A percentile compares a stretch with the other conserved stretches of the same genome.
These are phyloP conservation scores for Detonula confervacea DNA, from an alignment of 352 stramenopile genomes.

Conservation along the genomic window DNA sequence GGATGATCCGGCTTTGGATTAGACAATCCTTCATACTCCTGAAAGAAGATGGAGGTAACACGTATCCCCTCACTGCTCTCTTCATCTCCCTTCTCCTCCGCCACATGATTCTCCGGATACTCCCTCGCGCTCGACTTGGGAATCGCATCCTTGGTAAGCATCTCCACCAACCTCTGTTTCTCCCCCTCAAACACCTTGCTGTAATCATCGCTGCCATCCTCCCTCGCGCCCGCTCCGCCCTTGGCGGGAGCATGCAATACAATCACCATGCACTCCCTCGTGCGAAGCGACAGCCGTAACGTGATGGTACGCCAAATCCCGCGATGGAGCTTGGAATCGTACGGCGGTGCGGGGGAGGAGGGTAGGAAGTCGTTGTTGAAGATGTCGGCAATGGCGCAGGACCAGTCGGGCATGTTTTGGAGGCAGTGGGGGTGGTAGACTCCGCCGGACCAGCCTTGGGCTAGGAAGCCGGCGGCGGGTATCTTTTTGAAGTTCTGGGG, in stretches of 20 bases:
- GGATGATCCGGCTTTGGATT: conserved; percentile 90
- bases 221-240: conserved; percentile 53
- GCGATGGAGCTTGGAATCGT: conserved; percentile 67
- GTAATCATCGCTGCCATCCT: conserved; percentile 59
- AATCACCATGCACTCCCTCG: conserved; percentile 73
- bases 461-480: conserved; percentile 72
- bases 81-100: conserved; percentile 18
- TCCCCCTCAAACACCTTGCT: conserved; percentile 67
- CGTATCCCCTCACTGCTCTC: conserved; percentile 37
- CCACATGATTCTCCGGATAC: conserved; percentile 30
- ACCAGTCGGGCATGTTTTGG: conserved; percentile 75
- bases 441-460: conserved; percentile 71
- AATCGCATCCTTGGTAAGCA: conserved; percentile 57
- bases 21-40: conserved; percentile 92
- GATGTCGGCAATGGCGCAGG: conserved; percentile 69
- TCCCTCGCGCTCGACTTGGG: conserved; percentile 28
- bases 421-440: conserved; percentile 66
- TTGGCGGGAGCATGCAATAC: conserved; percentile 69
- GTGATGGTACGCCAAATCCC: conserved; percentile 76
- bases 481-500: conserved; percentile 31
- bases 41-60: conserved; percentile 91
- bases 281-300: conserved; percentile 67
- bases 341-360: conserved; percentile 63
- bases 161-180: conserved; percentile 62
- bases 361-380: conserved; percentile 73